Conservation (phyloP, 495 filamentous ascomycete genomes). For the Penicillium cinerascens region DNA sequence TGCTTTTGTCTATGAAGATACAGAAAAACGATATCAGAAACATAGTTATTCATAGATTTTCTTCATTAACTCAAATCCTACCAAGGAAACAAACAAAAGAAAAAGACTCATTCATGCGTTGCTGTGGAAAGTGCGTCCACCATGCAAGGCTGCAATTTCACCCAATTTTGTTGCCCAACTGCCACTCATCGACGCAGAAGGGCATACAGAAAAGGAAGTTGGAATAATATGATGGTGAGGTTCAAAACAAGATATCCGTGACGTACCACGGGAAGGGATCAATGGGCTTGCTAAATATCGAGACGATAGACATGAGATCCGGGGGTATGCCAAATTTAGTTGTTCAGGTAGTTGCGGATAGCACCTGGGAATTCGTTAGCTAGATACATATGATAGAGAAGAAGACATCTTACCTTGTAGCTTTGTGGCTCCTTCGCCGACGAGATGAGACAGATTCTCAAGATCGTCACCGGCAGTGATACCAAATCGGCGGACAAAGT, state of each 20-base stretch:
- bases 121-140: constrained; percentile 6
- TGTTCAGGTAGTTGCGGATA: constrained; percentile 78
- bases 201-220: not conserved
- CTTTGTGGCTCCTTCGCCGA: constrained; percentile 80
- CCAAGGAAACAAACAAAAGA: constrained; percentile 11
- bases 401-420: constrained; percentile 60
- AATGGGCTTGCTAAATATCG: constrained; percentile 27
- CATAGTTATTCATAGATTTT: constrained; percentile 15
- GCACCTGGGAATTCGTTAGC: constrained; percentile 46
- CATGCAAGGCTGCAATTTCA: constrained; percentile 11
- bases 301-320: constrained; percentile 16
- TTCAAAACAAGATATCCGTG: constrained; percentile 16
- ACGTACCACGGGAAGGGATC: constrained; percentile 18
- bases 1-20: not conserved
- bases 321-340: constrained; percentile 34
- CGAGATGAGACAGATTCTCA: constrained; percentile 74
- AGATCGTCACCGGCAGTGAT: constrained; percentile 93
- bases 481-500: constrained; percentile 91
- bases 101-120: constrained; percentile 12
- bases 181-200: not conserved
- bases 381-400: not conserved
- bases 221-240: constrained; percentile 6
- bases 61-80: constrained; percentile 19
- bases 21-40: not conserved
- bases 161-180: constrained; percentile 9